phyloP scores from a whole-genome alignment of 2,329 filamentous ascomycete genomes.

The Colletotrichum orbiculare region DNA sequence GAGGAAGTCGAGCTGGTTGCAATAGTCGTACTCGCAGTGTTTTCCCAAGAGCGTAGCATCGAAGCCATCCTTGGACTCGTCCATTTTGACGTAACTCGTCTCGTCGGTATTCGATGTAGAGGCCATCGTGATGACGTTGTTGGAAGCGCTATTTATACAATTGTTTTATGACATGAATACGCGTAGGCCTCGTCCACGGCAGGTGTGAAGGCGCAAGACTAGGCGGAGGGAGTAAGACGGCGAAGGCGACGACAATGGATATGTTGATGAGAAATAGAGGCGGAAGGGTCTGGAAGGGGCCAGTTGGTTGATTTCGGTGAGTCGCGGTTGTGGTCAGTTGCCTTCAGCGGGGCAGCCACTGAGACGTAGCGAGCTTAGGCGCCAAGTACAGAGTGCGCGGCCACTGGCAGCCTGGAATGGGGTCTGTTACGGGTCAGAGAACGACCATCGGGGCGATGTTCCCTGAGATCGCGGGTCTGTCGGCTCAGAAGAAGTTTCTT shows the following conservation, averaged over 20 bases:
- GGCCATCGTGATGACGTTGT: constrained; percentile 56
- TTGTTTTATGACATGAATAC: background rate
- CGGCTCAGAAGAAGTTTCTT: too few relatives aligned
- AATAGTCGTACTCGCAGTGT: constrained; percentile 92
- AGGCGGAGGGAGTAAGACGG: constrained; percentile 2
- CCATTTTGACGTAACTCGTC: constrained; percentile 77
- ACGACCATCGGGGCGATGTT: background rate
- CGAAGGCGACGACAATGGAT: background rate
- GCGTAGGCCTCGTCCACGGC: constrained; percentile 16
- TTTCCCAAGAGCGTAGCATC: constrained; percentile 88
- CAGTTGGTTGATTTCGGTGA: constrained; percentile 28
- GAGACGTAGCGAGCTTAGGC: constrained; percentile 2
- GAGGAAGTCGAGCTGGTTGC: constrained; percentile 94
- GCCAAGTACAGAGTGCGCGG: constrained; percentile 33
- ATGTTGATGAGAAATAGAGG: constrained; percentile 33
- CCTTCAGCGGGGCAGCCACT: constrained; percentile 27
- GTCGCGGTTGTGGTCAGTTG: constrained; percentile 10
- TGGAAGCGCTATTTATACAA: constrained; percentile 21
- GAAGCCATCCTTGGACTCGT: constrained; percentile 59
- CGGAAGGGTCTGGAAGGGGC: constrained; percentile 34
- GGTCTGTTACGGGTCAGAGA: constrained; percentile 3
- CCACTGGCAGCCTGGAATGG: constrained; percentile 24
- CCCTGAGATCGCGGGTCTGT: too few relatives aligned
- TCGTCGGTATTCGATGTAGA: constrained; percentile 59
- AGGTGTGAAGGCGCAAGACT: constrained; percentile 11